Evolutionary conservation across 2,329 filamentous ascomycete genomes (phyloP).

Genomic region (Claviceps sorghi): DNA sequence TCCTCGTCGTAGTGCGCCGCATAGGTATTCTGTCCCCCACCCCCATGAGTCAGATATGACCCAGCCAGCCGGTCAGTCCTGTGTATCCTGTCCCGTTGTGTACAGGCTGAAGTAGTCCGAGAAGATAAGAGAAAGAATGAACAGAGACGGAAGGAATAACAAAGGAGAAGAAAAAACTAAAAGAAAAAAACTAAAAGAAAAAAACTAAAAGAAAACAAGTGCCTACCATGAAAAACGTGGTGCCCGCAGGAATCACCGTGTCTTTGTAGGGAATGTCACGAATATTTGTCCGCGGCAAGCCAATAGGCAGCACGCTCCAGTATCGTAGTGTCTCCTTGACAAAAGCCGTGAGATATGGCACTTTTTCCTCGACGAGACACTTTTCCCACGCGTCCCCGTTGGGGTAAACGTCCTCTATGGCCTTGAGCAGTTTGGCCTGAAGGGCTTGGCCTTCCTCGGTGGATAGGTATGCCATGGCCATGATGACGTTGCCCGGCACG

Average conservation of each 20-base stretch:
- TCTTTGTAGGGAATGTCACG: slow-evolving; percentile 58
- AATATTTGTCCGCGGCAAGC: slow-evolving; percentile 56
- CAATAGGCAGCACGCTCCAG: slow-evolving; percentile 69
- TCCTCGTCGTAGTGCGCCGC: slow-evolving; percentile 56
- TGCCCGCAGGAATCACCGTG: slow-evolving; percentile 55
- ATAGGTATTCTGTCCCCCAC: slow-evolving; percentile 47
- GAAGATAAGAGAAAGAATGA: too few species aligned
- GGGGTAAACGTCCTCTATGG: slow-evolving; percentile 58
- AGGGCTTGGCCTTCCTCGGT: slow-evolving; percentile 52
- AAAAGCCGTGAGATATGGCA: slow-evolving; percentile 62
- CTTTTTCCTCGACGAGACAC: slow-evolving; percentile 58
- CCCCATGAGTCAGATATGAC: neutral
- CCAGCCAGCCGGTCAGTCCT: neutral
- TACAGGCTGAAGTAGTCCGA: too few species aligned
- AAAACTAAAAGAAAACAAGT: too few species aligned
- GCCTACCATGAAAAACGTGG: slow-evolving; percentile 61
- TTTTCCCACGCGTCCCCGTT: slow-evolving; percentile 62
- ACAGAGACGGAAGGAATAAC: too few species aligned
- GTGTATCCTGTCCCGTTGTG: too few species aligned
- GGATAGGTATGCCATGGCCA: slow-evolving; percentile 65
- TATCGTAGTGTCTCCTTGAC: slow-evolving; percentile 67
- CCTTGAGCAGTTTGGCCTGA: slow-evolving; percentile 52
- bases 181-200: too few species aligned
- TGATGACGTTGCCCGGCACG: slow-evolving; percentile 64
- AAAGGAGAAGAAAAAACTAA: too few species aligned